Percentiles rank a stretch among this genome's conserved stretches.
Evolutionary conservation across 345 rosid species (phyloP).

Genomic region (Anacardium occidentale): DNA sequence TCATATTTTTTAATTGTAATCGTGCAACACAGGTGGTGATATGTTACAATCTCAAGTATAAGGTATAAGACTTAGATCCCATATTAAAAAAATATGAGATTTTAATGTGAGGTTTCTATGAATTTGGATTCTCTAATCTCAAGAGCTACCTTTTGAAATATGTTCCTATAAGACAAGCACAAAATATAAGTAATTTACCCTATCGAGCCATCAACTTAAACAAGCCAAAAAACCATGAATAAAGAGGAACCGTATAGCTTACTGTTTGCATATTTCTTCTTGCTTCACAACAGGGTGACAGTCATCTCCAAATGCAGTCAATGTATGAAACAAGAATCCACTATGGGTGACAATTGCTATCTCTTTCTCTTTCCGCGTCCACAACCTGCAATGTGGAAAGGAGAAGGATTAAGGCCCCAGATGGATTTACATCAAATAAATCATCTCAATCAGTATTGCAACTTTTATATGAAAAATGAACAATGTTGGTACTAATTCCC

Average conservation of each 20-base stretch:
- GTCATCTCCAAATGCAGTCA: constrained; percentile 67
- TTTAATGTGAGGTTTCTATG: too few relatives aligned
- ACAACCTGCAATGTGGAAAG: constrained; percentile 58
- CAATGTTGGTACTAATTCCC: background rate
- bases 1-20: too few relatives aligned
- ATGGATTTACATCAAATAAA: background rate
- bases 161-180: too few relatives aligned
- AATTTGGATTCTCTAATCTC: too few relatives aligned
- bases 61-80: too few relatives aligned
- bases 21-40: too few relatives aligned
- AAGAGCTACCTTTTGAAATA: too few relatives aligned
- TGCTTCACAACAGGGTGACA: constrained; percentile 74
- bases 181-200: too few relatives aligned
- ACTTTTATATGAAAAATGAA: background rate
- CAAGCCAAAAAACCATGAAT: background rate
- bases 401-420: constrained; percentile 4
- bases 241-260: constrained; percentile 27
- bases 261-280: constrained; percentile 77
- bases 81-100: too few relatives aligned
- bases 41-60: too few relatives aligned
- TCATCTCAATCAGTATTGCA: background rate
- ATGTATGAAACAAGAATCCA: constrained; percentile 82
- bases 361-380: constrained; percentile 95
- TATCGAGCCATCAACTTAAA: too few relatives aligned
- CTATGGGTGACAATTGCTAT: constrained; percentile 96